These are phyloP conservation scores for Mucor ambiguus DNA, from an alignment of 371 early-diverging fungal genomes.

Conservation along the genomic window DNA sequence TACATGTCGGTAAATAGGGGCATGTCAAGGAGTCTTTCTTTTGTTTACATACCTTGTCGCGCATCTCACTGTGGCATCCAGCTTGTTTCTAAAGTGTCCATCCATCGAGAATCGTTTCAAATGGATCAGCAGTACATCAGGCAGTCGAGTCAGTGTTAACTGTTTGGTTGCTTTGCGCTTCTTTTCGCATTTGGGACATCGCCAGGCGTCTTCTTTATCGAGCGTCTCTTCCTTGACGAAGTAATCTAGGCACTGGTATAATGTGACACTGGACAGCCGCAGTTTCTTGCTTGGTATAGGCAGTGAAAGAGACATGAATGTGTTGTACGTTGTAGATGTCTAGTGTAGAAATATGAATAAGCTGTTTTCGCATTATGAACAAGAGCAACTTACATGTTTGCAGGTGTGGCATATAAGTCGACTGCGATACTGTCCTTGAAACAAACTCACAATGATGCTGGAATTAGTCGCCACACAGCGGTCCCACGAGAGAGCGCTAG, in stretches of 20 bases:
- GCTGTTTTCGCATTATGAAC: constrained; percentile 15
- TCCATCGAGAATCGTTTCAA: constrained; percentile 91
- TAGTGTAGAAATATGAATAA: constrained; percentile 31
- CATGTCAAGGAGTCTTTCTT: not conserved
- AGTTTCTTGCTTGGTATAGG: constrained; percentile 77
- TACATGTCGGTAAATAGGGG: not conserved
- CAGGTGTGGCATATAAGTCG: constrained; percentile 83
- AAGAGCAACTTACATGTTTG: constrained; percentile 56
- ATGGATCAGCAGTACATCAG: constrained; percentile 88
- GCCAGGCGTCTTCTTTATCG: constrained; percentile 90
- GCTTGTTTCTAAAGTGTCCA: constrained; percentile 91
- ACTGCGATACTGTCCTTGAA: constrained; percentile 87
- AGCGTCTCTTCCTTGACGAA: constrained; percentile 86
- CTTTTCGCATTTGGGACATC: constrained; percentile 83
- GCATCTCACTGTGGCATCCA: constrained; percentile 86
- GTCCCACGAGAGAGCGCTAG: constrained; percentile 75
- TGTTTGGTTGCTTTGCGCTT: constrained; percentile 78
- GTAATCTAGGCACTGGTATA: constrained; percentile 83
- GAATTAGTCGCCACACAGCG: constrained; percentile 74
- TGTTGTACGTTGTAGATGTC: constrained; percentile 89
- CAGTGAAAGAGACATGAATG: constrained; percentile 91
- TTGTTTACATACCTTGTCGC: constrained; percentile 57
- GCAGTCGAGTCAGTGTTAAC: constrained; percentile 79
- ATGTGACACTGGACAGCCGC: constrained; percentile 43
- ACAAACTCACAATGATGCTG: constrained; percentile 87